Base-by-base conservation (phyloP, 768 basidiomycete species). In the Boletus huronensis region DNA sequence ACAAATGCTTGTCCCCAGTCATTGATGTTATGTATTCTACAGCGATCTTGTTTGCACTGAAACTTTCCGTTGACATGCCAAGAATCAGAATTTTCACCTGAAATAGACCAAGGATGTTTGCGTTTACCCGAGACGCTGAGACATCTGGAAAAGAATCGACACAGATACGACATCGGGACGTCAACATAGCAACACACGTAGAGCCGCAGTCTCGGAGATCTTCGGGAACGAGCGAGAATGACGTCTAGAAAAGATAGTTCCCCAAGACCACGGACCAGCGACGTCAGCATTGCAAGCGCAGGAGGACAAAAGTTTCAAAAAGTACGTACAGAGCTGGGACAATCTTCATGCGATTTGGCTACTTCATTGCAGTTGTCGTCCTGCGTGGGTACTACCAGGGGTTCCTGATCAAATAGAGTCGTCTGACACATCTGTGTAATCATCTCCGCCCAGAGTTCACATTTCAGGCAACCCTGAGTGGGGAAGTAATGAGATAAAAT, bases 391-490 rank as follows among this genome's bases (percentile, higher is more conserved):
- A 26, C 36, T 17, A 28, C 31, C 3, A 14, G 36, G 35, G 11
- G 43, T 28, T 42, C 43, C 25, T 29, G 32, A 50, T 43, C 36
- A 29, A 17, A 35, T 6, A 14, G 26, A 21, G 21, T 9, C 8
- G 36, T 10, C 26, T 34, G 50, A 44, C n/a, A n/a, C n/a, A 48
- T 41, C 17, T n/a, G n/a, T n/a, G n/a, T n/a, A n/a, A 52, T 53
- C 54, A 60, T 58, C 39, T 57, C 54, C 43, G 50, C 21, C 39
- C 13, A 4, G 44, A 46, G 35, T 42, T 34, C 57, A 48, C 25
- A 49, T 51, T 34, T 38, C 28, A 23, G 41, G 17, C 29, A 45
- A 46, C 53, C 55, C 58, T 47, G 55, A 49, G 40, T 25, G 48
- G 43, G 45, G 40, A 49, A 36, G 23, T 28, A 45, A 54, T 48